These are phyloP conservation scores for Barnettozyma vustinii DNA, from an alignment of 805 yeast genomes.

Conservation along the genomic window DNA sequence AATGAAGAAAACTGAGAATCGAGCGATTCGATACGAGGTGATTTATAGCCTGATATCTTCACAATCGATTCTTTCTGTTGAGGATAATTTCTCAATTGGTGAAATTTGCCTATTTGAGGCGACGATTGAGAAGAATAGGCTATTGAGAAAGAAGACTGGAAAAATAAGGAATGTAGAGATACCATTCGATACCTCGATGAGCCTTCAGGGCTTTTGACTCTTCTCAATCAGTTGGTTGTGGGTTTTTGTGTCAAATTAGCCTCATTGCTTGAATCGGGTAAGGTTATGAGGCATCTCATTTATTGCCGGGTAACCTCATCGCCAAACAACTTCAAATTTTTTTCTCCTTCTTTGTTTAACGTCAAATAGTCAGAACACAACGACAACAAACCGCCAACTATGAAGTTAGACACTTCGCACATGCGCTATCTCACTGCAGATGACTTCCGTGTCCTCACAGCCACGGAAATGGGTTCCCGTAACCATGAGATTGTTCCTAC, in stretches of 20 bases:
- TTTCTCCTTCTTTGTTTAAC: background rate
- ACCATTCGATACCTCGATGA: background rate
- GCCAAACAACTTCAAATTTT: background rate
- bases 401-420: constrained; percentile 91
- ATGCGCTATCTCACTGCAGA: constrained; percentile 90
- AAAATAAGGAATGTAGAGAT: too few relatives aligned
- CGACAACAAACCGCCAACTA: constrained; percentile 22
- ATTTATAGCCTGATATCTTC: too few relatives aligned
- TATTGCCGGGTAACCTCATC: constrained; percentile 1
- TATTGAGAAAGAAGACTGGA: background rate
- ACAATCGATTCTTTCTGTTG: background rate
- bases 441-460: constrained; percentile 84
- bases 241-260: background rate
- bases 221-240: background rate
- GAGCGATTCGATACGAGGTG: background rate
- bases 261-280: background rate
- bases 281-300: background rate
- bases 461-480: constrained; percentile 84
- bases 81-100: background rate
- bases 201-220: background rate
- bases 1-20: background rate
- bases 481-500: constrained; percentile 96
- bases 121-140: too few relatives aligned
- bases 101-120: background rate
- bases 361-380: background rate